Evolutionary conservation across 306 rosid genomes (phyloP).

Genomic region (Gynostemma pentaphyllum): DNA sequence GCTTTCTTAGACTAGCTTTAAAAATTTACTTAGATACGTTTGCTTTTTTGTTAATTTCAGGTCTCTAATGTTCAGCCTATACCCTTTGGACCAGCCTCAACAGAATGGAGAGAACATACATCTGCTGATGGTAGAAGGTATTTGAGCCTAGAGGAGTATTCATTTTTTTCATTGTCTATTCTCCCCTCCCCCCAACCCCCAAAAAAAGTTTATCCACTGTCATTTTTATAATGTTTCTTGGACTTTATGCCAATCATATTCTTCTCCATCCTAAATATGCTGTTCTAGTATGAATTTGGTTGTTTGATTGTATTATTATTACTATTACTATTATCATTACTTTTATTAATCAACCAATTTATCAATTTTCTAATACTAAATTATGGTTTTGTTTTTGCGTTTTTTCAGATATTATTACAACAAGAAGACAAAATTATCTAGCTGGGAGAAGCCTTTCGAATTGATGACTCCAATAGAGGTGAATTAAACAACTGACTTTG

Average conservation of each 20-base stretch:
- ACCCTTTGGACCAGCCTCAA: constrained; percentile 25
- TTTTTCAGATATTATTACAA: constrained; percentile 75
- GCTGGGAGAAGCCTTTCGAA: constrained; percentile 91
- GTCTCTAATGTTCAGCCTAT: constrained; percentile 27
- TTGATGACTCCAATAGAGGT: constrained; percentile 87
- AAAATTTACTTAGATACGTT: neutral
- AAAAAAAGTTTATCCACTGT: no score
- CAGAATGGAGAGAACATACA: constrained; percentile 82
- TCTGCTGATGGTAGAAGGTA: constrained; percentile 85
- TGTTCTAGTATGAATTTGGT: no score
- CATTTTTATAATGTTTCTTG: neutral
- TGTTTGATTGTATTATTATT: neutral
- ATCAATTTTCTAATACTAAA: constrained; percentile 1
- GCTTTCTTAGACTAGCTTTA: neutral
- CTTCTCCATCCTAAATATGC: neutral
- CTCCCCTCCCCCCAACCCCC: no score
- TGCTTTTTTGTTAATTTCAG: constrained; percentile 26
- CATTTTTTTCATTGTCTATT: no score
- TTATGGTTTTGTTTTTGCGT: neutral
- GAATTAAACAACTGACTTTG: constrained; percentile 33
- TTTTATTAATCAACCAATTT: no score
- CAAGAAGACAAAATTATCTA: constrained; percentile 64
- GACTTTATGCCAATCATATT: neutral
- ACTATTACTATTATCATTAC: no score
- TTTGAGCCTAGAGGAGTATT: neutral